phyloP scores from a whole-genome alignment of 352 stramenopile genomes.

The Blastocystis sp. region DNA sequence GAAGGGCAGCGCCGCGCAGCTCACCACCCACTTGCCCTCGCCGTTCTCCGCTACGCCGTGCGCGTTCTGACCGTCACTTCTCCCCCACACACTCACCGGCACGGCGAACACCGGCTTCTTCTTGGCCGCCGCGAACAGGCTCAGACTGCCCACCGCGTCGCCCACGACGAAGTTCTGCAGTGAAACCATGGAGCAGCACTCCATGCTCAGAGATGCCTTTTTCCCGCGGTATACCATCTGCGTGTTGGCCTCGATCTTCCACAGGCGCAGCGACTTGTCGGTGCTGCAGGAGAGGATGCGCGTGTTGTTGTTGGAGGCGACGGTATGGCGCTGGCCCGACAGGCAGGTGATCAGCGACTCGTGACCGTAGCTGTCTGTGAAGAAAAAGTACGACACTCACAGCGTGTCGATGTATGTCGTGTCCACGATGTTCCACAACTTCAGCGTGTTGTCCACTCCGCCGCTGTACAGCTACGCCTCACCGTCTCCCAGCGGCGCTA shows the following conservation, averaged over 20 bases:
- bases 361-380: conserved; percentile 48
- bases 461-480: conserved; percentile 80
- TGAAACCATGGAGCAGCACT: conserved; percentile 85
- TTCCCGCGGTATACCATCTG: conserved; percentile 88
- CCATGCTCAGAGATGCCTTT: conserved; percentile 77
- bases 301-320: conserved; percentile 5
- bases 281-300: conserved; percentile 79
- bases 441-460: conserved; percentile 85
- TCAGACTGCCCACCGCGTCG: conserved; percentile 82
- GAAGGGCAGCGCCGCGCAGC: conserved; percentile 80
- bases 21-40: conserved; percentile 34
- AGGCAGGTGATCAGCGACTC: conserved; percentile 40
- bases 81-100: conserved; percentile 12
- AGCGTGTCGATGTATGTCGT: conserved; percentile 91
- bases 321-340: background rate
- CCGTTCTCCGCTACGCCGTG: conserved; percentile 75
- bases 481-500: background rate
- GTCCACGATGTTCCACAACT: conserved; percentile 90
- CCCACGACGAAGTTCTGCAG: conserved; percentile 87
- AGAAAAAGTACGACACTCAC: conserved; percentile 75
- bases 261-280: conserved; percentile 86
- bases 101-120: conserved; percentile 86
- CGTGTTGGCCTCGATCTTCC: conserved; percentile 89
- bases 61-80: conserved; percentile 72
- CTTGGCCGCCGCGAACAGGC: conserved; percentile 86